Percentiles rank a stretch among this genome's conserved stretches.
Evolutionary conservation across 2,329 filamentous ascomycete species (phyloP).

Genomic region (Cryphonectria nitschkei): DNA sequence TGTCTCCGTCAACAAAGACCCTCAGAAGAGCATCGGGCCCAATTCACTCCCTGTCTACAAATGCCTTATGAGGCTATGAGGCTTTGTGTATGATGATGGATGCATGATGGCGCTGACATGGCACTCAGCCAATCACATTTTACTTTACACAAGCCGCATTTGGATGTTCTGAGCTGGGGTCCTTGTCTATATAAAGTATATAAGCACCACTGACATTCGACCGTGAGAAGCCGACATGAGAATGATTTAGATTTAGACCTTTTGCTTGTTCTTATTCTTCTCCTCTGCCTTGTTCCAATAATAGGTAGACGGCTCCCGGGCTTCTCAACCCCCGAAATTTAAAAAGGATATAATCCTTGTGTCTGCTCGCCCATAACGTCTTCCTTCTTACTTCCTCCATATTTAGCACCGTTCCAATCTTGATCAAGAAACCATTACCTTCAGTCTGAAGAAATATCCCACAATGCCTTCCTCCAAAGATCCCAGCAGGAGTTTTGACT

Average conservation of each 20-base stretch:
- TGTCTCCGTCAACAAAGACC: not conserved
- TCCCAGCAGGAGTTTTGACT: not conserved
- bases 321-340: not conserved
- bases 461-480: not conserved
- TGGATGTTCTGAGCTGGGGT: not conserved
- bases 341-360: not conserved
- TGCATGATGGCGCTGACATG: not conserved
- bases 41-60: not conserved
- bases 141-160: not conserved
- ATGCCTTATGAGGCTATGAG: not conserved
- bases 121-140: not conserved
- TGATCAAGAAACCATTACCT: not conserved
- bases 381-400: too few relatives aligned
- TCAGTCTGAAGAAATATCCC: not conserved
- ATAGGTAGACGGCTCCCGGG: not conserved
- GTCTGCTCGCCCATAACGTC: not conserved
- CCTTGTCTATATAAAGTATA: not conserved
- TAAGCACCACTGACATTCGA: not conserved
- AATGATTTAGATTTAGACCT: not conserved
- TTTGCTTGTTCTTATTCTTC: not conserved
- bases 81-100: not conserved
- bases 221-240: too few relatives aligned
- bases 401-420: not conserved
- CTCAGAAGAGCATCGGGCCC: not conserved
- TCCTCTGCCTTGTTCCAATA: not conserved